These are phyloP conservation scores for Didymella lethalis DNA, from an alignment of 2,329 filamentous ascomycete species.

Conservation along the genomic window DNA sequence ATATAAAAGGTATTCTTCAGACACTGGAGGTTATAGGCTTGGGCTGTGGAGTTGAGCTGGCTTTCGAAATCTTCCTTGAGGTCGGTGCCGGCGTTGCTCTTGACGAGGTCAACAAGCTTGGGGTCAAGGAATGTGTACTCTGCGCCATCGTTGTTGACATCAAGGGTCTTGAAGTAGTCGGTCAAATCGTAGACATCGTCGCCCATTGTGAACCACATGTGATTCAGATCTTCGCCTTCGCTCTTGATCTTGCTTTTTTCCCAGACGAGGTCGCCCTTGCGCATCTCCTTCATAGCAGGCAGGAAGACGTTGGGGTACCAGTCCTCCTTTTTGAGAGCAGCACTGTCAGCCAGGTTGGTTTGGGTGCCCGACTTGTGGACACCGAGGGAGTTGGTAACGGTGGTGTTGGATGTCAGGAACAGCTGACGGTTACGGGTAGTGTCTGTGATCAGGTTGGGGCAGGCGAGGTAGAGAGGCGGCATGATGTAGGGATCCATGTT, in stretches of 20 bases:
- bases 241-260: conserved; percentile 64
- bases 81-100: conserved; percentile 79
- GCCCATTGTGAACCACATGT: conserved; percentile 82
- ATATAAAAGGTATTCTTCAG: conserved; percentile 84
- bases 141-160: conserved; percentile 63
- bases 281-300: conserved; percentile 82
- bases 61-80: conserved; percentile 72
- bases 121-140: conserved; percentile 76
- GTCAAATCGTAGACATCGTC: conserved; percentile 86
- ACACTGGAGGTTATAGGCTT: conserved; percentile 78
- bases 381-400: conserved; percentile 63
- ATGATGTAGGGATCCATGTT: conserved; percentile 87
- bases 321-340: conserved; percentile 65
- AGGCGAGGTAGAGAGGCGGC: conserved; percentile 77
- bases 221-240: conserved; percentile 71
- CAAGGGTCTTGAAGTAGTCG: conserved; percentile 84
- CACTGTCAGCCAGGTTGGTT: conserved; percentile 62
- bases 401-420: conserved; percentile 70
- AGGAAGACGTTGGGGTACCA: conserved; percentile 83
- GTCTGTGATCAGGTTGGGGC: conserved; percentile 71
- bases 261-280: conserved; percentile 86
- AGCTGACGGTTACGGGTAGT: conserved; percentile 57
- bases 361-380: conserved; percentile 74
- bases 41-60: conserved; percentile 61
- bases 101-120: conserved; percentile 72